A percentile compares a stretch with the other conserved stretches of the same genome.
Evolutionary conservation across 768 basidiomycete genomes (phyloP).

Genomic region (Podaxis carcinomalis): DNA sequence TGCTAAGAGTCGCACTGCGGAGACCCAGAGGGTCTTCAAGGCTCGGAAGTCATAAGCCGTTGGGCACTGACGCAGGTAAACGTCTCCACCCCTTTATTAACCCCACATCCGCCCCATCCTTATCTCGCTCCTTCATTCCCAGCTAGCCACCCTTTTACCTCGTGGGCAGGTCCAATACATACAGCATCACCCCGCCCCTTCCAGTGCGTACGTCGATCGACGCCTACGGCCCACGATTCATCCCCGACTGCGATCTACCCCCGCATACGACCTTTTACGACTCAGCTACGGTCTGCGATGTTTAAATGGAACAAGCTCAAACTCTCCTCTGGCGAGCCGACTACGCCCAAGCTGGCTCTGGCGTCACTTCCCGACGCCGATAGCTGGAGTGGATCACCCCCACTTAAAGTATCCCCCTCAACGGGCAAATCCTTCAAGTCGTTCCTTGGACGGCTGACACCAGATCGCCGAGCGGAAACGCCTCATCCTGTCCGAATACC

Average conservation of each 20-base stretch:
- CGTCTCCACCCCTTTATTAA: neutral
- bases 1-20: neutral
- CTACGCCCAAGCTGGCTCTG: slow-evolving; percentile 11
- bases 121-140: slow-evolving; percentile 2
- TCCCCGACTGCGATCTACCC: slow-evolving; percentile 1
- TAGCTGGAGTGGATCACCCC: neutral
- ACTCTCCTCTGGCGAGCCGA: slow-evolving; percentile 11
- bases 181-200: neutral
- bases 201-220: slow-evolving; percentile 8
- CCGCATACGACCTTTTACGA: slow-evolving; percentile 9
- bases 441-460: slow-evolving; percentile 8
- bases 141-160: slow-evolving; percentile 11
- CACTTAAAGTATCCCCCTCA: neutral
- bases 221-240: slow-evolving; percentile 1
- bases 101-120: neutral
- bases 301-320: slow-evolving; percentile 14
- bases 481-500: neutral
- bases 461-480: slow-evolving; percentile 6
- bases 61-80: slow-evolving; percentile 9
- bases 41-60: slow-evolving; percentile 8
- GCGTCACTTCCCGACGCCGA: slow-evolving; percentile 9
- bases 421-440: slow-evolving; percentile 9
- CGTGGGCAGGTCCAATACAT: slow-evolving; percentile 11
- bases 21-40: slow-evolving; percentile 8
- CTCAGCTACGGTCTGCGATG: slow-evolving; percentile 9